Base-by-base conservation (phyloP, 1,284 basidiomycete species). In the Ganoderma resinaceum region DNA sequence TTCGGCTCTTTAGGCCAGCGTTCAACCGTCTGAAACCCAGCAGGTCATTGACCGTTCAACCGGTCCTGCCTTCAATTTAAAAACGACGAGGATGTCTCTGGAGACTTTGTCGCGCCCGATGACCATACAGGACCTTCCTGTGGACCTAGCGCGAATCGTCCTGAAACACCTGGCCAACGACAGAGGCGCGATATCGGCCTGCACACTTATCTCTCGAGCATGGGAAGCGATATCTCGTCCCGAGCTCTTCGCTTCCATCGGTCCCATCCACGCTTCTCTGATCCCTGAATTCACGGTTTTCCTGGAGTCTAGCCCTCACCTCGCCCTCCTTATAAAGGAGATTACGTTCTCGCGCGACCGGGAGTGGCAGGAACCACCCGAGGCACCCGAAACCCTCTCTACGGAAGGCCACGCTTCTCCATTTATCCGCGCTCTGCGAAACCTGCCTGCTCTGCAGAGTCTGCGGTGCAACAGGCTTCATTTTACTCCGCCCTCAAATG, bases 161-260 rank as follows among this genome's bases (percentile, higher is more conserved):
- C 52, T 55, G 52, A 55, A 55, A 33, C 31, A 33, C 29, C 52
- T 55, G 29, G 29, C 4, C 16, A 20, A 11, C 52, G 52, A 55
- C 52, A 55, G 52, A 20, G 52, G 29, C 4, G 52, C 52, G 26
- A 29, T 55, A 55, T 55, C 52, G 29, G 52, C 52, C 52, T 55
- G 52, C 29, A 55, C 52, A 55, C 52, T 29, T 33, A 55, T 55
- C 52, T 55, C 52, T 29, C 52, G 52, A 55, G 52, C 52, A 55
- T 55, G 52, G 52, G 52, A 55, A 55, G 29, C 18, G 16, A 31
- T 31, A 33, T 55, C 52, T 55, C 52, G 31, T 31, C 46, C 52
- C 33, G 52, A 55, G 31, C 52, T 55, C 2, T 55, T 55, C 52
- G 52, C 52, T 55, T 55, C 52, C 31, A 55, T 55, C 31, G 52